Evolutionary conservation across 1,284 basidiomycete species (phyloP), one percentile per base, ranked within the genome.

Genomic region (Malassezia furfur): DNA sequence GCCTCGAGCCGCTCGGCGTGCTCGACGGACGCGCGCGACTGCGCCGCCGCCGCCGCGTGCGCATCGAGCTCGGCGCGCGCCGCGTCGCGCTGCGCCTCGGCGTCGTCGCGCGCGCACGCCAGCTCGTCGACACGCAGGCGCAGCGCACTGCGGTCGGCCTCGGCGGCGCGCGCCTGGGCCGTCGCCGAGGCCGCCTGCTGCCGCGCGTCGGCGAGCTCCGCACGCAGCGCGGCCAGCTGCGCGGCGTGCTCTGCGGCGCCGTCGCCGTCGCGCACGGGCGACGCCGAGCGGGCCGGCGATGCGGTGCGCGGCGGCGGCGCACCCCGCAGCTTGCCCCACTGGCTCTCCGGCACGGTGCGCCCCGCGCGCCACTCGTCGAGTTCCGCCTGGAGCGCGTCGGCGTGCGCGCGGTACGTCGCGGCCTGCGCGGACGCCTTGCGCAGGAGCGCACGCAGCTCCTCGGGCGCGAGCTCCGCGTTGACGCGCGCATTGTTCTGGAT

Each of bases 401-500:
- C 80, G 63, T 91, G 85, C 10, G 19, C 22, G 14, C 28, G 10
- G 39, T 36, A 37, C 25, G 32, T 15, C 6, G 25, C 30, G 3
- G 36, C 25, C 32, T 57, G 44, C 8, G 35, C 45, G 15, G 19
- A 9, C 0, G 93, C 87, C 77, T 93, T 96, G 70, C 85, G 85
- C 65, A 99, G 81, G 39, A 94, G 79, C 10, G 83, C 84, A 74
- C 96, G 96, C 78, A 99, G 85, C 74, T 99, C 94, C 47, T 89
- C 81, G 0, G 94, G 93, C 0, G 91, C 96, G 45, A 99, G 82
- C 76, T 99, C 94, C 50, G 91, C 89, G 76, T 99, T 99, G 79
- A 99, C 88, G 54, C 91, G 86, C 52, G 94, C 94, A 68, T 88
- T 91, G 79, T 99, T 99, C 87, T 96, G 98, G 83, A 99, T 99